Conservation (phyloP, 345 rosid species). For the Aquilaria malaccensis region DNA sequence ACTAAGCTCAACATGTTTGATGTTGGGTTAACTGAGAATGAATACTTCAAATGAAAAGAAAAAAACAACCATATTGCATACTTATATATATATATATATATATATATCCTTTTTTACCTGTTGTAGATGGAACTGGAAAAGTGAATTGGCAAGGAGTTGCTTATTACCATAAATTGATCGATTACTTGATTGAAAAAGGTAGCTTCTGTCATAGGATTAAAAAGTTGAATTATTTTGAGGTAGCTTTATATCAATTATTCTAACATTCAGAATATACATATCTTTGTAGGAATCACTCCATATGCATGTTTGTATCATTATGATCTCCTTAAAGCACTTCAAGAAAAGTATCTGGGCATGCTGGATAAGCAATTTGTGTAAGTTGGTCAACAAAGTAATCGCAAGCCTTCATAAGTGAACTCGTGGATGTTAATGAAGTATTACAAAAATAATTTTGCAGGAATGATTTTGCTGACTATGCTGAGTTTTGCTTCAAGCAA, state of each 20-base stretch:
- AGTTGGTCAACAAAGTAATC: not conserved
- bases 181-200: constrained; percentile 43
- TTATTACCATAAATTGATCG: constrained; percentile 48
- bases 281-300: constrained; percentile 13
- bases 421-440: not conserved
- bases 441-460: constrained; percentile 18
- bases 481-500: constrained; percentile 57
- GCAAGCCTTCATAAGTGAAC: not conserved
- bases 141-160: constrained; percentile 56
- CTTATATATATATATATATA: not conserved
- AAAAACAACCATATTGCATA: not conserved
- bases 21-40: no score
- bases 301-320: constrained; percentile 9
- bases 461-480: constrained; percentile 48
- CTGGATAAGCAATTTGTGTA: constrained; percentile 7
- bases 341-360: constrained; percentile 4
- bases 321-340: constrained; percentile 13
- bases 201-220: no score
- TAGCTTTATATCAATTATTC: no score
- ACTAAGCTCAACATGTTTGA: no score
- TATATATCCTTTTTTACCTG: not conserved
- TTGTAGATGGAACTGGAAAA: constrained; percentile 46
- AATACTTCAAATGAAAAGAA: no score
- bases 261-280: no score
- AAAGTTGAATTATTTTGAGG: no score